These are phyloP conservation scores for Geotrichum reessii DNA, from an alignment of 1,139 yeast species.

Conservation along the genomic window DNA sequence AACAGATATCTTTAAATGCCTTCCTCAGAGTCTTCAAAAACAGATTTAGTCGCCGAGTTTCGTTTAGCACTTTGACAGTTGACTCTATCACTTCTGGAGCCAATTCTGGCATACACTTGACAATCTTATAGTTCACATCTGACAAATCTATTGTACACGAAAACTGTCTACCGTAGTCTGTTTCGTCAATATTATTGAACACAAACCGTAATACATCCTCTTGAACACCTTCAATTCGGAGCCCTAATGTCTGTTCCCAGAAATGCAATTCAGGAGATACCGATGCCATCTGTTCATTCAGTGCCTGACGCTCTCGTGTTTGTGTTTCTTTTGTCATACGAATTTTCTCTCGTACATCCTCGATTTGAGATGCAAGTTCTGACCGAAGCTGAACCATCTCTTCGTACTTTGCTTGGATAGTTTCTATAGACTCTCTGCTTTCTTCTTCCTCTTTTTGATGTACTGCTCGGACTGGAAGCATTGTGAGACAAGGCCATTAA, in stretches of 20 bases:
- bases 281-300: constrained; percentile 26
- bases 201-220: constrained; percentile 31
- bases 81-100: constrained; percentile 18
- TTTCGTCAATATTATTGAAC: constrained; percentile 30
- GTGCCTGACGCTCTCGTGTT: constrained; percentile 16
- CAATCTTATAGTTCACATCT: constrained; percentile 26
- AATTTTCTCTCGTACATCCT: constrained; percentile 18
- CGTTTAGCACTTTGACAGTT: constrained; percentile 22
- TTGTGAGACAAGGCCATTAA: background rate
- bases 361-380: constrained; percentile 21
- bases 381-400: constrained; percentile 23
- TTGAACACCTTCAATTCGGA: constrained; percentile 29
- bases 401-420: constrained; percentile 23
- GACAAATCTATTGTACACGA: constrained; percentile 29
- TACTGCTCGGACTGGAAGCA: constrained; percentile 20
- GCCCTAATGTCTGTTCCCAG: constrained; percentile 33
- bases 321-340: constrained; percentile 19
- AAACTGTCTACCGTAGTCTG: constrained; percentile 26
- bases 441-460: constrained; percentile 27
- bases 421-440: constrained; percentile 23
- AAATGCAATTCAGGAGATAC: constrained; percentile 30
- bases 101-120: constrained; percentile 21
- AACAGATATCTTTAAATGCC: constrained; percentile 10
- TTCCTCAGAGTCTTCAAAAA: constrained; percentile 25
- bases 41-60: constrained; percentile 22